phyloP scores from a whole-genome alignment of 129 eudicot genomes.

The Tagetes erecta region DNA sequence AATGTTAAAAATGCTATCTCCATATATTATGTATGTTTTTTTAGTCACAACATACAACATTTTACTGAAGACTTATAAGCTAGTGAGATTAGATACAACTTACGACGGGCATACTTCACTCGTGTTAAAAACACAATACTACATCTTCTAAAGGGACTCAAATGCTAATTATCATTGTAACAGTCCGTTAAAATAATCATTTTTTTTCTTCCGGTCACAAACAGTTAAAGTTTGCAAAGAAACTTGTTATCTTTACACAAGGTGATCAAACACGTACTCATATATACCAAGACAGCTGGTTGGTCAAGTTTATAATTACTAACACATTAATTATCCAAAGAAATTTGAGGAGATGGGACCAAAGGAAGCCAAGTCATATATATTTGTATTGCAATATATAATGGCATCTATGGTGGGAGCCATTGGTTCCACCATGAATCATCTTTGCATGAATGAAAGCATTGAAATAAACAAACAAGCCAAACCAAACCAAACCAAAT shows the following conservation, averaged over 20 bases:
- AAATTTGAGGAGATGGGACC: conserved; percentile 26
- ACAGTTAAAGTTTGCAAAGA: neutral
- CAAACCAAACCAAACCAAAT: neutral
- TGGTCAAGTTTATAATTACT: conserved; percentile 29
- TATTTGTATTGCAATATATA: conserved; percentile 25
- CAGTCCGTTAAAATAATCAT: no score
- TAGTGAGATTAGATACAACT: no score
- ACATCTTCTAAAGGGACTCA: no score
- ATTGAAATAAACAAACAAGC: neutral
- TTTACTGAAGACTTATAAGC: no score
- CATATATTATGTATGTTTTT: no score
- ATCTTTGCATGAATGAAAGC: conserved; percentile 21
- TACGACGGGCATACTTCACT: no score
- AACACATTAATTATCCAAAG: conserved; percentile 14
- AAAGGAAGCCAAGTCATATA: conserved; percentile 18
- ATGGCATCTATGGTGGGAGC: conserved; percentile 42
- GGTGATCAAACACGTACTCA: neutral
- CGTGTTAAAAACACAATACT: no score
- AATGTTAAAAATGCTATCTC: no score
- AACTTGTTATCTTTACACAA: neutral
- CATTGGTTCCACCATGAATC: conserved; percentile 37
- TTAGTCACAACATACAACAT: no score
- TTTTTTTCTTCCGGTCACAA: neutral
- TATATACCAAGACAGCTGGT: conserved; percentile 11
- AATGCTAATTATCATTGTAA: no score